Evolutionary conservation across 2,329 filamentous ascomycete genomes (phyloP), one percentile per base, ranked within the genome.

Genomic region (Lachnellula occidentalis): DNA sequence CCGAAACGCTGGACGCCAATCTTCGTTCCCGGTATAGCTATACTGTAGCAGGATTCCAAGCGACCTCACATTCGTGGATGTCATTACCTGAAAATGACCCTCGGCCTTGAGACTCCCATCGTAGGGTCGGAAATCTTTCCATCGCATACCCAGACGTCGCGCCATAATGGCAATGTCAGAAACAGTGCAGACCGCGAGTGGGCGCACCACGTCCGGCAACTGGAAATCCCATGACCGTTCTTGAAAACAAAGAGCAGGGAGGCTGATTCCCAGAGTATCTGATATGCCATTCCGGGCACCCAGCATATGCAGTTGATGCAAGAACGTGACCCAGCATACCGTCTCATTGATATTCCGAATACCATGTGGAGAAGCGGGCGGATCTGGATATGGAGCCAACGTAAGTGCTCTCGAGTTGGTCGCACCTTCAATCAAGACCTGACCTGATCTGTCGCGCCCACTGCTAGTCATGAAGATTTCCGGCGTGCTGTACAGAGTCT

Each of bases 221-320:
- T 39, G 36, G n/a, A 39, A 39, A 39, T 39, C 36, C 36, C 36
- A 39, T 15, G 36, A 39, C n/a, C 62, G 55, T 34, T 66, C 60
- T 12, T 58, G 51, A 19, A 65, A 57, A 9, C 59, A 53, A 9
- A 67, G 50, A 11, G 53, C 57, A 9, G 64, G 62, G 12, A 60
- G 15, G 24, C 59, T 54, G n/a, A 50, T 43, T 14, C 43, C 34
- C n/a, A 24, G 39, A 12, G 50, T 51, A 45, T 51, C 39, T 7
- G 9, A 45, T n/a, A 22, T 3, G 19, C 49, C 49, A 11, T 19
- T 19, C 4, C 49, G 49, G 4, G 31, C 49, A 15, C 17, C 42
- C n/a, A n/a, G 31, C 12, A 45, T 12, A 34, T 51, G 49, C 15
- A 51, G 15, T 27, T 51, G 49, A 39, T 50, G 31, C 14, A 51